Percentiles rank a stretch among this genome's conserved stretches.
Evolutionary conservation across 1,284 basidiomycete genomes (phyloP).

Genomic region (Sanghuangporus sanghuang): DNA sequence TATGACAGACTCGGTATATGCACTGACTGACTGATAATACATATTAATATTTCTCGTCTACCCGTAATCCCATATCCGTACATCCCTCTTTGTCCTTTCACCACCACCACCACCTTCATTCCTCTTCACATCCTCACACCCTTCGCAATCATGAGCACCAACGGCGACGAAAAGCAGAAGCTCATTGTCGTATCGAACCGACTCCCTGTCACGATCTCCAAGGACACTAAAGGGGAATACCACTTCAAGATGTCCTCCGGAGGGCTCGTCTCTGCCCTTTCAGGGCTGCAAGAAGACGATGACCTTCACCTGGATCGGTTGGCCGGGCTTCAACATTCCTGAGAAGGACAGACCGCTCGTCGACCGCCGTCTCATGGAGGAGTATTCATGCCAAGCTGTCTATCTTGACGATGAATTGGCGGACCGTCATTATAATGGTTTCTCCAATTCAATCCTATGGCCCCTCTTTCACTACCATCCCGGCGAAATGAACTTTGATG

Average conservation of each 20-base stretch:
- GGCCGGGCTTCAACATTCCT: conserved; percentile 89
- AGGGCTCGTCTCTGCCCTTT: conserved; percentile 90
- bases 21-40: background rate
- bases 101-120: conserved; percentile 18
- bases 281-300: conserved; percentile 96
- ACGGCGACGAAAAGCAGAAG: conserved; percentile 38
- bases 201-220: conserved; percentile 88
- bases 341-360: conserved; percentile 81
- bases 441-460: conserved; percentile 99
- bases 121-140: background rate
- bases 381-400: conserved; percentile 96
- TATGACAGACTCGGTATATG: conserved; percentile 5
- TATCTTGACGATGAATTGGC: conserved; percentile 97
- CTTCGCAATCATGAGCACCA: background rate
- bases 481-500: conserved; percentile 99
- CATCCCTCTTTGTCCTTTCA: conserved; percentile 17
- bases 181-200: conserved; percentile 97
- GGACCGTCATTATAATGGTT: conserved; percentile 97
- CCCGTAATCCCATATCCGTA: background rate
- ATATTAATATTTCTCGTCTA: background rate
- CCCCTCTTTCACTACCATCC: conserved; percentile 99
- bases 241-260: conserved; percentile 97
- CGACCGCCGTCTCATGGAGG: conserved; percentile 85
- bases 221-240: conserved; percentile 84
- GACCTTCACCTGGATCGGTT: conserved; percentile 94